phyloP scores from a whole-genome alignment of 441 rosid genomes.

The Populus hybrid region DNA sequence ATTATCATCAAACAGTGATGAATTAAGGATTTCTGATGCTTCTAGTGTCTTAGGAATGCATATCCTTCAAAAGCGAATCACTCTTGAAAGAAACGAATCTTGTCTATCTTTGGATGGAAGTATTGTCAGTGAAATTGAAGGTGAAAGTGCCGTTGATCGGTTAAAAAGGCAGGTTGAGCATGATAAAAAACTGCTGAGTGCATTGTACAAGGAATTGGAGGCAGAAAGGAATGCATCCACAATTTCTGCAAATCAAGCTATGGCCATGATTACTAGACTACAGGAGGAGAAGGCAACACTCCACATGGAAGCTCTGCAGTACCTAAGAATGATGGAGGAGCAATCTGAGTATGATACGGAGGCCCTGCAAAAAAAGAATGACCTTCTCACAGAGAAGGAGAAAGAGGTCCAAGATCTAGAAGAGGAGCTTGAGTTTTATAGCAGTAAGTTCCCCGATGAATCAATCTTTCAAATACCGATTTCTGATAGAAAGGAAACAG shows the following conservation, averaged over 20 bases:
- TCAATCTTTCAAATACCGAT: slow-evolving; percentile 15
- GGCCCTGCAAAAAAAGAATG: slow-evolving; percentile 67
- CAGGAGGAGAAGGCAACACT: slow-evolving; percentile 92
- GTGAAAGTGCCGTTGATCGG: slow-evolving; percentile 69
- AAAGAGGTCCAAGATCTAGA: slow-evolving; percentile 83
- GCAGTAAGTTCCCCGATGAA: slow-evolving; percentile 38
- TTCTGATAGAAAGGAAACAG: slow-evolving; percentile 17
- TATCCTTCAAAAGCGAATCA: slow-evolving; percentile 56
- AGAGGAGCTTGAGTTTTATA: slow-evolving; percentile 65
- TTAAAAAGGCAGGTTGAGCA: slow-evolving; percentile 78
- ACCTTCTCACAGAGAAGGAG: slow-evolving; percentile 74
- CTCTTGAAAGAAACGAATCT: slow-evolving; percentile 87
- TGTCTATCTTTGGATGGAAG: slow-evolving; percentile 76
- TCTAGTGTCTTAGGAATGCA: slow-evolving; percentile 46
- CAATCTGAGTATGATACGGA: slow-evolving; percentile 96
- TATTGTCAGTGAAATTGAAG: slow-evolving; percentile 76
- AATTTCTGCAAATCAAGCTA: slow-evolving; percentile 83
- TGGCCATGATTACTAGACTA: slow-evolving; percentile 95
- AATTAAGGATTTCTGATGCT: slow-evolving; percentile 41
- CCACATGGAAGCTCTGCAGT: slow-evolving; percentile 93
- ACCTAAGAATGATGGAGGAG: slow-evolving; percentile 93
- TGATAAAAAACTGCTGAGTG: slow-evolving; percentile 50
- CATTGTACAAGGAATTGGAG: slow-evolving; percentile 75
- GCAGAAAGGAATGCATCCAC: slow-evolving; percentile 96
- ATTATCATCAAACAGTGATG: slow-evolving; percentile 42